Evolutionary conservation across 2,329 filamentous ascomycete species (phyloP).

Genomic region (Monilinia aucupariae): DNA sequence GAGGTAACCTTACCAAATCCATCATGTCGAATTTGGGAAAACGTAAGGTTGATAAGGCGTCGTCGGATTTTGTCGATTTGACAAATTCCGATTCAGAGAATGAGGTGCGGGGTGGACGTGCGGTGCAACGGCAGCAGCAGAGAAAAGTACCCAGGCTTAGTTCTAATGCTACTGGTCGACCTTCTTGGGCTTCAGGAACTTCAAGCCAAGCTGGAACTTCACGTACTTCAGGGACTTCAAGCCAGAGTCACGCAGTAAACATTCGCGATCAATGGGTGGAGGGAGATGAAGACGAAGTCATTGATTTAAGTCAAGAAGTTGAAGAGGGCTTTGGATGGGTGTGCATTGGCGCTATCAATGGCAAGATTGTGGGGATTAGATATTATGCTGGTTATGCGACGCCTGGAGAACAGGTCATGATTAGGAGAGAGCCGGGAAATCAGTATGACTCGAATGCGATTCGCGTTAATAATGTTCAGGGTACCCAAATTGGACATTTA

Average conservation of each 20-base stretch:
- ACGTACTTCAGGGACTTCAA: neutral
- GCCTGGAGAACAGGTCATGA: slow-evolving; percentile 56
- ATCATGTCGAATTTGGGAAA: slow-evolving; percentile 31
- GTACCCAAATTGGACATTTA: slow-evolving; percentile 72
- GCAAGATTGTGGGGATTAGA: slow-evolving; percentile 46
- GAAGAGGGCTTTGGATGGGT: slow-evolving; percentile 33
- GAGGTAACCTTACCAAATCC: neutral
- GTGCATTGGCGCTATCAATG: slow-evolving; percentile 35
- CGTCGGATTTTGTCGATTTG: slow-evolving; percentile 39
- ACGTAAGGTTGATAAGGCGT: slow-evolving; percentile 31
- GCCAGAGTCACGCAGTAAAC: slow-evolving; percentile 24
- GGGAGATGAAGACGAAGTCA: slow-evolving; percentile 29
- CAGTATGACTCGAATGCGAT: slow-evolving; percentile 72
- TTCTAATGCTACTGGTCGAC: neutral
- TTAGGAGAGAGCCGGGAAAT: slow-evolving; percentile 62
- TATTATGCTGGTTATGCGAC: slow-evolving; percentile 61
- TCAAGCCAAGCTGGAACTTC: slow-evolving; percentile 7
- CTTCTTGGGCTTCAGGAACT: slow-evolving; percentile 11
- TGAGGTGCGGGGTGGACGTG: slow-evolving; percentile 12
- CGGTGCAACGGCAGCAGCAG: slow-evolving; percentile 27
- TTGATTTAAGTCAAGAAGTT: slow-evolving; percentile 32
- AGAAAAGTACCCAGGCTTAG: slow-evolving; percentile 17
- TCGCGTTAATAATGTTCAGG: slow-evolving; percentile 69
- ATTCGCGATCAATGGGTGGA: slow-evolving; percentile 24
- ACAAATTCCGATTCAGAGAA: slow-evolving; percentile 37